A percentile compares a stretch with the other conserved stretches of the same genome.
Conservation (phyloP, 345 rosid species). For the Gossypium longicalyx region DNA sequence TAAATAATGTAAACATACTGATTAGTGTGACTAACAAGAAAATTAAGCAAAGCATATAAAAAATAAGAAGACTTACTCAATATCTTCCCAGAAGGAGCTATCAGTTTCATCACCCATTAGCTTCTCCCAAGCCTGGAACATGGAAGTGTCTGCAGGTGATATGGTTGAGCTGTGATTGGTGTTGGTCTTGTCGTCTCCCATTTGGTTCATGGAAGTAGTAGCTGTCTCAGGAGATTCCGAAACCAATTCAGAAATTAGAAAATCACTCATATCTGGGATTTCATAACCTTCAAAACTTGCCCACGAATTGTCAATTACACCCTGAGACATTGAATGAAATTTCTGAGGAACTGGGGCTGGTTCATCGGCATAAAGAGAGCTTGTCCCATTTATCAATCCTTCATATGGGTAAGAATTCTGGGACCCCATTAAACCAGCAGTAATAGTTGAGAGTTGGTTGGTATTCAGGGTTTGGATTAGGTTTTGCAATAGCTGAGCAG, state of each 20-base stretch:
- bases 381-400: background rate
- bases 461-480: conserved; percentile 39
- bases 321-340: background rate
- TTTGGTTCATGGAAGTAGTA: conserved; percentile 15
- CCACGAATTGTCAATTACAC: conserved; percentile 18
- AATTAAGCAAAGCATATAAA: background rate
- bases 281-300: conserved; percentile 12
- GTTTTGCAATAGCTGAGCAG: conserved; percentile 43
- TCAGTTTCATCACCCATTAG: conserved; percentile 50
- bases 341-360: background rate
- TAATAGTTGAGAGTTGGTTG: conserved; percentile 22
- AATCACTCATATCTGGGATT: conserved; percentile 1
- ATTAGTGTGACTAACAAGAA: background rate
- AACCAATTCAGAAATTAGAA: conserved; percentile 35
- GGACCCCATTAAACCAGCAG: conserved; percentile 8
- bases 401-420: conserved; percentile 17
- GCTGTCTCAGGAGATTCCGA: conserved; percentile 28
- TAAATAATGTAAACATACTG: too few relatives aligned
- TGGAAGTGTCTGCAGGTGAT: conserved; percentile 9
- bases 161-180: background rate
- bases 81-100: conserved; percentile 55
- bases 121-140: conserved; percentile 53
- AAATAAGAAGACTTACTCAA: conserved; percentile 32
- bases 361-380: background rate
- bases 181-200: conserved; percentile 16